phyloP scores from a whole-genome alignment of 2,329 filamentous ascomycete species.

The Pseudogymnoascus sp. region DNA sequence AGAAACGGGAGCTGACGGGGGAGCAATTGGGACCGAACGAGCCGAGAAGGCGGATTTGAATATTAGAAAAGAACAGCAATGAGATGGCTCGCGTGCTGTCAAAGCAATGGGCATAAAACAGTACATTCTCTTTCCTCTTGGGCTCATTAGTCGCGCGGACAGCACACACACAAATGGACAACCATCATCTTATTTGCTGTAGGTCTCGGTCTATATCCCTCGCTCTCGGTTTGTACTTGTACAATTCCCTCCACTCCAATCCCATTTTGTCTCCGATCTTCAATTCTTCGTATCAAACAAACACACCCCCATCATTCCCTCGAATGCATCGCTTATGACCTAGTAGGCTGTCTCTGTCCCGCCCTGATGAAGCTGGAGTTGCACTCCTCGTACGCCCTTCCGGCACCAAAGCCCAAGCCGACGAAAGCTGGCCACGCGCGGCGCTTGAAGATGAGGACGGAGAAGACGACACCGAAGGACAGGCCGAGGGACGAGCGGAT shows the following conservation, averaged over 20 bases:
- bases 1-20: background rate
- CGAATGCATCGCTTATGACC: background rate
- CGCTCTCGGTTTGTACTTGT: constrained; percentile 2
- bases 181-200: background rate
- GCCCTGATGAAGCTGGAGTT: constrained; percentile 44
- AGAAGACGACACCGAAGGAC: constrained; percentile 97
- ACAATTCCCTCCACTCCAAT: constrained; percentile 2
- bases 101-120: background rate
- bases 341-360: constrained; percentile 17
- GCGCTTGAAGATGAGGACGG: constrained; percentile 94
- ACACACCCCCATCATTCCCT: background rate
- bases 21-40: background rate
- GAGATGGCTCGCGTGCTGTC: background rate
- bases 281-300: constrained; percentile 8
- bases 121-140: background rate
- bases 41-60: background rate
- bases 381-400: constrained; percentile 96
- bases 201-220: background rate
- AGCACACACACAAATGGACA: background rate
- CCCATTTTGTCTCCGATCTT: background rate
- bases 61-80: background rate
- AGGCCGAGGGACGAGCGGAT: constrained; percentile 95
- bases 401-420: constrained; percentile 89
- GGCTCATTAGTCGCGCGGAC: background rate
- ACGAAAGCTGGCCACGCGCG: constrained; percentile 96